phyloP scores from a whole-genome alignment of 2,329 filamentous ascomycete species.

The Capronia coronata region DNA sequence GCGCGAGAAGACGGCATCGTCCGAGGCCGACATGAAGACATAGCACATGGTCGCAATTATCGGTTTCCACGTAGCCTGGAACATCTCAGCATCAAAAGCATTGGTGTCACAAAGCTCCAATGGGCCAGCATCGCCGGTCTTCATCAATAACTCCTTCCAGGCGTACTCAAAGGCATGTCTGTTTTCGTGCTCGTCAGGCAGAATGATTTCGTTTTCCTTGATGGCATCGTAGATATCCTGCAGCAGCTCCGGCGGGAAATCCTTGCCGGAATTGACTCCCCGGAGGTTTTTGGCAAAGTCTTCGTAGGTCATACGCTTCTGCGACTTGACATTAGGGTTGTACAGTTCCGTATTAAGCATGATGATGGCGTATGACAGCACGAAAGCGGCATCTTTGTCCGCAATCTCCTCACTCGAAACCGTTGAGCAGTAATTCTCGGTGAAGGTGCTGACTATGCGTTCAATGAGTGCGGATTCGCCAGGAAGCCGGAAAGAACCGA shows the following conservation, averaged over 20 bases:
- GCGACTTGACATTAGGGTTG: constrained; percentile 72
- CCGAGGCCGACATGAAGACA: constrained; percentile 97
- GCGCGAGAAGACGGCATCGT: constrained; percentile 89
- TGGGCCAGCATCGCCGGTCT: constrained; percentile 68
- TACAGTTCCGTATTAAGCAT: constrained; percentile 97
- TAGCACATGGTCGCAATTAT: constrained; percentile 93
- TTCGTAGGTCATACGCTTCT: constrained; percentile 74
- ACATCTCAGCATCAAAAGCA: constrained; percentile 96
- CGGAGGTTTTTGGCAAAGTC: constrained; percentile 86
- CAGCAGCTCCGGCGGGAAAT: constrained; percentile 79
- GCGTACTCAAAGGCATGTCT: constrained; percentile 95
- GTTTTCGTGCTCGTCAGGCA: constrained; percentile 96
- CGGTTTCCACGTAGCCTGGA: constrained; percentile 88
- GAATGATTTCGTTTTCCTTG: constrained; percentile 85
- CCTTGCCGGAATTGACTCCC: constrained; percentile 75
- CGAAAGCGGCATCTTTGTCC: constrained; percentile 79
- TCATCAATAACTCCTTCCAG: constrained; percentile 88
- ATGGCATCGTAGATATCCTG: constrained; percentile 86
- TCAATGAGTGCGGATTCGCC: constrained; percentile 91
- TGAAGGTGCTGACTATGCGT: constrained; percentile 79
- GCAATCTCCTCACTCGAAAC: constrained; percentile 67
- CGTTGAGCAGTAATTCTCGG: constrained; percentile 72
- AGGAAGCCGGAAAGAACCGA: constrained; percentile 87
- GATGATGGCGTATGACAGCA: constrained; percentile 92
- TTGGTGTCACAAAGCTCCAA: constrained; percentile 81